These are phyloP conservation scores for Penicillium sp. DNA, from an alignment of 2,329 filamentous ascomycete genomes.

Conservation along the genomic window DNA sequence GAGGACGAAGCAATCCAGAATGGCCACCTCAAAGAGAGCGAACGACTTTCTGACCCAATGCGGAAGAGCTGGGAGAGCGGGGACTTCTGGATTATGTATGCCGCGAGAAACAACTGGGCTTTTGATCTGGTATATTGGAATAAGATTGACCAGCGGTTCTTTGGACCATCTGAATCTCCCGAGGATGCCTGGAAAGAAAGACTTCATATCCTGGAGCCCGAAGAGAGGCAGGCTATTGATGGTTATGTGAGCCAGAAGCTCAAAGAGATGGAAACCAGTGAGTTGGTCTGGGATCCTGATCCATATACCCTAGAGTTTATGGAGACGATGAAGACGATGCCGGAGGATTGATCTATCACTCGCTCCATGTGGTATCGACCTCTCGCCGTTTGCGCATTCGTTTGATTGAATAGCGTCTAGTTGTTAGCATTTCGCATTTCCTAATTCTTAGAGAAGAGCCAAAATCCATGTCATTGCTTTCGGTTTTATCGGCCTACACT, in stretches of 20 bases:
- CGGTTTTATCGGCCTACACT: too few relatives aligned
- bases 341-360: not conserved
- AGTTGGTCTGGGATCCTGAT: not conserved
- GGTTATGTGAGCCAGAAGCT: not conserved
- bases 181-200: not conserved
- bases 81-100: constrained; percentile 14
- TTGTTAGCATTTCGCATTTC: too few relatives aligned
- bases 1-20: constrained; percentile 14
- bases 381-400: too few relatives aligned
- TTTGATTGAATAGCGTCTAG: too few relatives aligned
- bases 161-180: not conserved
- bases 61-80: constrained; percentile 7
- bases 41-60: constrained; percentile 12
- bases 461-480: too few relatives aligned
- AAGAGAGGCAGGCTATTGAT: not conserved
- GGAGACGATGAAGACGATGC: not conserved
- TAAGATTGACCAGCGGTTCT: constrained; percentile 2
- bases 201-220: not conserved
- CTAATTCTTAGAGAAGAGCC: too few relatives aligned
- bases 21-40: constrained; percentile 1
- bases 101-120: constrained; percentile 7
- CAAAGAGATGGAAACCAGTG: not conserved
- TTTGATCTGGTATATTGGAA: constrained; percentile 9
- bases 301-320: not conserved
- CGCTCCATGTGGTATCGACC: too few relatives aligned